Percentiles rank a stretch among this genome's conserved stretches.
Evolutionary conservation across 2,329 filamentous ascomycete genomes (phyloP).

Genomic region (Ploettnerulaceae sp.): DNA sequence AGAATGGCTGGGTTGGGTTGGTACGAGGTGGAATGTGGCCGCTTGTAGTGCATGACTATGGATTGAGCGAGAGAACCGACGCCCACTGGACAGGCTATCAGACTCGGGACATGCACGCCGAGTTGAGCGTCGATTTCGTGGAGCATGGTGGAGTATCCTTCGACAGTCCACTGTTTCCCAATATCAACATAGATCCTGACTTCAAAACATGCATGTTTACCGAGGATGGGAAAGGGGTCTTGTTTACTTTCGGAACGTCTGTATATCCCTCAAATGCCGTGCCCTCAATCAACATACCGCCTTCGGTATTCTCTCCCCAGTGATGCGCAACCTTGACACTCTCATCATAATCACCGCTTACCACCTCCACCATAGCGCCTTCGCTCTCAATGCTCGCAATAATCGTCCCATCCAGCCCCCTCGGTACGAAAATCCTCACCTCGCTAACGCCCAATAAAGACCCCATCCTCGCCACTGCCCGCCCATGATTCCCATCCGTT

Average conservation of each 20-base stretch:
- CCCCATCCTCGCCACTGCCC: conserved; percentile 67
- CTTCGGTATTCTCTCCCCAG: conserved; percentile 6
- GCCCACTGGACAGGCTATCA: conserved; percentile 56
- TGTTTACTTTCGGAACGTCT: conserved; percentile 49
- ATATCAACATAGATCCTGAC: not conserved
- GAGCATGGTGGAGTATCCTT: conserved; percentile 72
- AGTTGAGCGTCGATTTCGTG: conserved; percentile 46
- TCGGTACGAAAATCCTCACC: conserved; percentile 59
- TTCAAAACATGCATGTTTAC: no score
- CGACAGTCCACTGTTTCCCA: conserved; percentile 58
- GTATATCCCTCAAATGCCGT: conserved; percentile 63
- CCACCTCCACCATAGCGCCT: conserved; percentile 53
- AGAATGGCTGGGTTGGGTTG: conserved; percentile 40
- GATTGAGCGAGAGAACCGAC: conserved; percentile 70
- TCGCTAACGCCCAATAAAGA: conserved; percentile 47
- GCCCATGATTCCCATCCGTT: conserved; percentile 73
- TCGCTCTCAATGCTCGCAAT: conserved; percentile 53
- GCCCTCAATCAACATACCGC: conserved; percentile 59
- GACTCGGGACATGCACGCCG: conserved; percentile 45
- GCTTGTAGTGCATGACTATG: conserved; percentile 60
- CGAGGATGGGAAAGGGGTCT: no score
- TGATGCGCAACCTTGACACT: conserved; percentile 40
- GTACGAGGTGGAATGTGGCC: not conserved
- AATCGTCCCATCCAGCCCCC: conserved; percentile 50
- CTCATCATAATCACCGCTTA: conserved; percentile 59